A percentile compares a stretch with the other conserved stretches of the same genome.
Evolutionary conservation across 805 yeast genomes (phyloP).

Genomic region (Schwanniomyces polymorphus): DNA sequence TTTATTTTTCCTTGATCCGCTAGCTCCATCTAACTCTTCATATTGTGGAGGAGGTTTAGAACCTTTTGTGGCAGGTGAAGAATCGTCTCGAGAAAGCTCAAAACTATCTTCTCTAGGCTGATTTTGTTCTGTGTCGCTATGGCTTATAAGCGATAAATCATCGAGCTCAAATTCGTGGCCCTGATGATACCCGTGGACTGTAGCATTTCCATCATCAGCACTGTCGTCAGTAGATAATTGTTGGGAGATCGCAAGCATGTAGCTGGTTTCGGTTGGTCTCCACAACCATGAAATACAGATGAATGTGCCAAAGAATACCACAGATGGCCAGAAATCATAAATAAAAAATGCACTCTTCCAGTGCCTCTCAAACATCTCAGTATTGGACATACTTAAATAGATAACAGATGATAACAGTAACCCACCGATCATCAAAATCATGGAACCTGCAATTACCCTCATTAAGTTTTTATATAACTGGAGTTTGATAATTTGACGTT

Average conservation of each 20-base stretch:
- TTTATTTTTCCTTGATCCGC: constrained; percentile 7
- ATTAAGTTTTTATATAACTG: constrained; percentile 81
- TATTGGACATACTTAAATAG: constrained; percentile 69
- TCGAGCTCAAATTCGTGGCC: constrained; percentile 64
- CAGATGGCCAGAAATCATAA: constrained; percentile 93
- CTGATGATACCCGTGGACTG: constrained; percentile 23
- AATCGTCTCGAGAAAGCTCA: constrained; percentile 28
- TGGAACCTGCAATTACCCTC: constrained; percentile 69
- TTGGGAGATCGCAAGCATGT: constrained; percentile 90
- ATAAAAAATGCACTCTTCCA: constrained; percentile 92
- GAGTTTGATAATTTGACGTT: constrained; percentile 89
- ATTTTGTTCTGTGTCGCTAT: constrained; percentile 38
- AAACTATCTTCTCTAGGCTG: constrained; percentile 30
- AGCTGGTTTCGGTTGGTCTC: constrained; percentile 97
- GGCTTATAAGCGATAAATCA: constrained; percentile 54
- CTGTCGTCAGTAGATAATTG: constrained; percentile 85
- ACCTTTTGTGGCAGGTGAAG: constrained; percentile 3
- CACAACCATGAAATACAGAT: constrained; percentile 84
- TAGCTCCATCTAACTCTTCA: constrained; percentile 8
- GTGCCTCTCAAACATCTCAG: constrained; percentile 77
- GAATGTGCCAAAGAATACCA: constrained; percentile 82
- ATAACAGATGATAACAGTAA: constrained; percentile 68
- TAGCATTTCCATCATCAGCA: constrained; percentile 39
- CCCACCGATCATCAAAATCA: constrained; percentile 70
- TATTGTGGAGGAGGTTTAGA: constrained; percentile 5